Evolutionary conservation across 495 filamentous ascomycete genomes (phyloP).

Genomic region (Podospora fimiseda): DNA sequence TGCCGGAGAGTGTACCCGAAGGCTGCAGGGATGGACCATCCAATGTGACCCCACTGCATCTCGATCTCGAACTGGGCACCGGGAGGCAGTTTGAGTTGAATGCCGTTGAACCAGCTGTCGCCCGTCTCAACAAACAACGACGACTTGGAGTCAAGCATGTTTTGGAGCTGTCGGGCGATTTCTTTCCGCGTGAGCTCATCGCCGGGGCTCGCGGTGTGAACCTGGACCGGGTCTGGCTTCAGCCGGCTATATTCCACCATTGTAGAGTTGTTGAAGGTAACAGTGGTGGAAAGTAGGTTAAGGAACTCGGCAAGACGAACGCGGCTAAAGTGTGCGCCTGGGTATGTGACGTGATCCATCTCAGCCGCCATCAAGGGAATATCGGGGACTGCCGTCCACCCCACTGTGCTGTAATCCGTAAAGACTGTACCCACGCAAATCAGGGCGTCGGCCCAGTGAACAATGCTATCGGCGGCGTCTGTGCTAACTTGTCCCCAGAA

Average conservation of each 20-base stretch:
- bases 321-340: conserved; percentile 20
- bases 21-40: conserved; percentile 22
- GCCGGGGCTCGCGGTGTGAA: conserved; percentile 6
- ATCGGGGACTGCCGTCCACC: conserved; percentile 21
- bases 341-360: conserved; percentile 20
- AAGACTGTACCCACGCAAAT: conserved; percentile 20
- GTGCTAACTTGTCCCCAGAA: conserved; percentile 24
- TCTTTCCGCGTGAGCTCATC: conserved; percentile 18
- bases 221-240: conserved; percentile 9
- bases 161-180: conserved; percentile 13
- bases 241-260: conserved; percentile 22
- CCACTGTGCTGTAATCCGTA: conserved; percentile 23
- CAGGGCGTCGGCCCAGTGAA: conserved; percentile 22
- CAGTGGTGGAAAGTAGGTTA: conserved; percentile 4
- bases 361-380: conserved; percentile 17
- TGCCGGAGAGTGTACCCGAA: conserved; percentile 20
- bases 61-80: conserved; percentile 25
- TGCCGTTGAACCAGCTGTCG: conserved; percentile 24
- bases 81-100: conserved; percentile 13
- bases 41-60: conserved; percentile 29
- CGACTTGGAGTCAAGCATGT: conserved; percentile 7
- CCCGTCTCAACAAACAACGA: conserved; percentile 20
- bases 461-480: conserved; percentile 17
- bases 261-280: conserved; percentile 13
- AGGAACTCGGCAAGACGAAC: conserved; percentile 20